A percentile compares a stretch with the other conserved stretches of the same genome.
These are phyloP conservation scores for Phyllosticta capitalensis DNA, from an alignment of 2,329 filamentous ascomycete species.

Conservation along the genomic window DNA sequence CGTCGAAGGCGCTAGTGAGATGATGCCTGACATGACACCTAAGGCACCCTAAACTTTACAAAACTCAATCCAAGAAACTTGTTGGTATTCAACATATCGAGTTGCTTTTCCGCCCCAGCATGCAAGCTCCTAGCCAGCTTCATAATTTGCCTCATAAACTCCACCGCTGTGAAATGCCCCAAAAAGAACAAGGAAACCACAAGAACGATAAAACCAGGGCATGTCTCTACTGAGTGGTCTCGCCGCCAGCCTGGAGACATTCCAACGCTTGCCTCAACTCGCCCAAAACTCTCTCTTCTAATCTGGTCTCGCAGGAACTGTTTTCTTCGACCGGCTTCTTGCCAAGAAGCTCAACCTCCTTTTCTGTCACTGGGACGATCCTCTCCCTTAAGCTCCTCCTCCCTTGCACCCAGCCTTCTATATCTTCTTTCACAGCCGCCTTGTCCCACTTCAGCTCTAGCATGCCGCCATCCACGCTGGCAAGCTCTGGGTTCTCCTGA, in stretches of 20 bases:
- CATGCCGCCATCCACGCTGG: constrained; percentile 48
- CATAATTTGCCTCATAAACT: background rate
- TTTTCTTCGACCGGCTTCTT: constrained; percentile 28
- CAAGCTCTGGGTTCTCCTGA: constrained; percentile 49
- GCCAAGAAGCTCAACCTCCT: constrained; percentile 55
- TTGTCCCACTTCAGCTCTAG: constrained; percentile 67
- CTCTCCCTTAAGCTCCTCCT: constrained; percentile 60
- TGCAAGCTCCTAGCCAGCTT: background rate
- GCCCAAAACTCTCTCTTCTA: constrained; percentile 65
- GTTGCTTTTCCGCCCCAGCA: background rate
- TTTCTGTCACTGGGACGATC: constrained; percentile 61
- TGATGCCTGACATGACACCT: background rate
- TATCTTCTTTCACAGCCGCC: constrained; percentile 62
- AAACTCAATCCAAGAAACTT: background rate
- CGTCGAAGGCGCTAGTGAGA: background rate
- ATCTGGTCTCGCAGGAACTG: constrained; percentile 44
- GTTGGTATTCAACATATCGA: background rate
- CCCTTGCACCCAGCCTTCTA: constrained; percentile 70
- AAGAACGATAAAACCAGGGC: background rate
- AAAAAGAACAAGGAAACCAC: constrained; percentile 1
- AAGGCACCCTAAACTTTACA: background rate
- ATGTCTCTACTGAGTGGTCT: background rate
- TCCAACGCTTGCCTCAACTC: constrained; percentile 27
- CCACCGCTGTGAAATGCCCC: background rate
- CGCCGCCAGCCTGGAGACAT: constrained; percentile 24